Conservation (phyloP, 805 yeast species). For the Yamadazyma endophytica region DNA sequence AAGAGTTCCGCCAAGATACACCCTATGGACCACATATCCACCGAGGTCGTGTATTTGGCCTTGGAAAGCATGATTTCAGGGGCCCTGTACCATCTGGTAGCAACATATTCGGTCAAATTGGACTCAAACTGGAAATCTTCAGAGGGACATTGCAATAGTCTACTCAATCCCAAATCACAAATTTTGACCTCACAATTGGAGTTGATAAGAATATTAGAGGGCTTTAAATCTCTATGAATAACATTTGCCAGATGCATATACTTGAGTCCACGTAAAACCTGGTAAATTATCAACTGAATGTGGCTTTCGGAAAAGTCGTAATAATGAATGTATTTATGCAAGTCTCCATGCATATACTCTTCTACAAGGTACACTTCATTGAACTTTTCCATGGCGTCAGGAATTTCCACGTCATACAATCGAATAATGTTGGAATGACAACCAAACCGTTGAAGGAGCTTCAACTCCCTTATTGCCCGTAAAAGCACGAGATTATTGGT, state of each 20-base stretch:
- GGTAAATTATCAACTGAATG: conserved; percentile 66
- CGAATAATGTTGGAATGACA: conserved; percentile 68
- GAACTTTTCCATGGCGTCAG: conserved; percentile 53
- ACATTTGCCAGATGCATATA: conserved; percentile 70
- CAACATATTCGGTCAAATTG: conserved; percentile 74
- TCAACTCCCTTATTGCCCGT: conserved; percentile 68
- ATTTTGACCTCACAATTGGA: conserved; percentile 71
- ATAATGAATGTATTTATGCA: conserved; percentile 57
- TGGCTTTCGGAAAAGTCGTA: conserved; percentile 62
- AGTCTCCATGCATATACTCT: conserved; percentile 74
- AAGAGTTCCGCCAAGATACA: conserved; percentile 73
- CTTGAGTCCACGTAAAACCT: conserved; percentile 65
- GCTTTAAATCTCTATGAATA: conserved; percentile 74
- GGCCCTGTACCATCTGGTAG: conserved; percentile 82
- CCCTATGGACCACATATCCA: conserved; percentile 80
- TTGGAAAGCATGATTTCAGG: conserved; percentile 78
- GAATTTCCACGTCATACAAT: conserved; percentile 63
- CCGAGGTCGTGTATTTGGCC: conserved; percentile 70
- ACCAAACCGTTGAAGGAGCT: conserved; percentile 57
- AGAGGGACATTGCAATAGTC: conserved; percentile 25
- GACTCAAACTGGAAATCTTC: conserved; percentile 22
- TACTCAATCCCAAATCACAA: conserved; percentile 75
- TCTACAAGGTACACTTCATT: conserved; percentile 72
- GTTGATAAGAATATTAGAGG: conserved; percentile 64
- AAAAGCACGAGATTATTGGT: conserved; percentile 61